phyloP scores from a whole-genome alignment of 2,329 filamentous ascomycete species.

The Xylaria sp. region DNA sequence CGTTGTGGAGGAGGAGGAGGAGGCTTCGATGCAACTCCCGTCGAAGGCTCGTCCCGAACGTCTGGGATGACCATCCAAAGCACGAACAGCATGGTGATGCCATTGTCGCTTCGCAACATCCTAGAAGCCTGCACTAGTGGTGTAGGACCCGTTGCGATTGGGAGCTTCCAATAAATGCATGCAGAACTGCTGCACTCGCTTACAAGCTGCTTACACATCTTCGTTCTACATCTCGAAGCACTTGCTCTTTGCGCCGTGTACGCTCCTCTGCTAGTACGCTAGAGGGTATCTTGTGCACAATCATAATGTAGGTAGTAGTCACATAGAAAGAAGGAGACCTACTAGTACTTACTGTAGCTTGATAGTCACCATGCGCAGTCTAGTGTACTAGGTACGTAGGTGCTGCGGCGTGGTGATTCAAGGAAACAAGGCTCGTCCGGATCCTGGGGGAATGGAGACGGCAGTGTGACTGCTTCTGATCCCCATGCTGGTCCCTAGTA shows the following conservation, averaged over 20 bases:
- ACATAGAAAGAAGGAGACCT: background rate
- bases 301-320: background rate
- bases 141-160: background rate
- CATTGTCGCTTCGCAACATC: constrained; percentile 6
- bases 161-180: constrained; percentile 8
- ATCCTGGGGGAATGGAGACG: constrained; percentile 31
- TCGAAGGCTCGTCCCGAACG: constrained; percentile 41
- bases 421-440: constrained; percentile 27
- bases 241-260: background rate
- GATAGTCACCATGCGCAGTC: constrained; percentile 20
- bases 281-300: background rate
- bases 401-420: constrained; percentile 15
- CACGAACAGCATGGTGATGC: constrained; percentile 22
- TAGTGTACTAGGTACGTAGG: constrained; percentile 5
- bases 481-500: too few relatives aligned
- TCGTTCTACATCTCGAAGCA: background rate
- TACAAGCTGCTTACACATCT: constrained; percentile 8
- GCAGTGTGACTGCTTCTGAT: background rate
- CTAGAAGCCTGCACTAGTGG: constrained; percentile 10
- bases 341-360: background rate
- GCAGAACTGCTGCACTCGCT: constrained; percentile 8
- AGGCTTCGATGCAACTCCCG: constrained; percentile 38
- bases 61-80: constrained; percentile 35
- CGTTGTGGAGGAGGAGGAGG: constrained; percentile 38
- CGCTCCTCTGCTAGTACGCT: background rate